Base-by-base conservation (phyloP, 257 asterid species). In the Capsicum rhomboideum region DNA sequence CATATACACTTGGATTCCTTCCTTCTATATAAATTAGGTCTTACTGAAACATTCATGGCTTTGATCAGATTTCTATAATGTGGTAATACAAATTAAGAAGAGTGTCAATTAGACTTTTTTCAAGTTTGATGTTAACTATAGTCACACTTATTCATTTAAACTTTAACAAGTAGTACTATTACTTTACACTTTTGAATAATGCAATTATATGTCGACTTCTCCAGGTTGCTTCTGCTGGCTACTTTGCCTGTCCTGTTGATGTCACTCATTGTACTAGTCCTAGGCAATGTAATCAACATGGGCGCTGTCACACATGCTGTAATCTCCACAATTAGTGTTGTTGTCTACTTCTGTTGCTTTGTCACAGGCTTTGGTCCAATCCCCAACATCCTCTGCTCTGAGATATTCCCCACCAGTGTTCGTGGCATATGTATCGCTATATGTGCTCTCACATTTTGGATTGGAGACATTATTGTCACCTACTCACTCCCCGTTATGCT, bases 351-450 rank as follows among this genome's bases (percentile, higher is more conserved):
- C 84, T 94, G 99, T 95, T 85, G 90, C 89, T 96, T 94, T 49
- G 98, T 94, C 34, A 93, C 91, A 93, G 99, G 99, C 0, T 96
- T 94, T 79, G 99, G 99, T 8, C 99, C 99, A 0, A 83, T 96
- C 84, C 99, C 99, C 0, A 96, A 96, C 95, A 94, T 96, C 94
- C 97, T 96, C 52, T 96, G 99, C 86, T 84, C 99, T 0, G 99
- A 96, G 90, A 96, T 96, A 68, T 96, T 96, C 74, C 99, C 99
- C 16, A 96, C 99, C 21, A 92, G 96, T 13, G 98, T 92, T 29
- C 98, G 99, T 44, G 99, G 99, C 44, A 71, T 94, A 86, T 96
- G 99, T 91, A 96, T 96, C 6, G 98, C 98, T 1, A 96, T 96
- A 71, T 94, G 98, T 44, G 98, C 99, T 11, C 97, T 94, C 34